Base-by-base conservation (phyloP, 202 grass and related monocot species). In the Brachypodium distachyon region DNA sequence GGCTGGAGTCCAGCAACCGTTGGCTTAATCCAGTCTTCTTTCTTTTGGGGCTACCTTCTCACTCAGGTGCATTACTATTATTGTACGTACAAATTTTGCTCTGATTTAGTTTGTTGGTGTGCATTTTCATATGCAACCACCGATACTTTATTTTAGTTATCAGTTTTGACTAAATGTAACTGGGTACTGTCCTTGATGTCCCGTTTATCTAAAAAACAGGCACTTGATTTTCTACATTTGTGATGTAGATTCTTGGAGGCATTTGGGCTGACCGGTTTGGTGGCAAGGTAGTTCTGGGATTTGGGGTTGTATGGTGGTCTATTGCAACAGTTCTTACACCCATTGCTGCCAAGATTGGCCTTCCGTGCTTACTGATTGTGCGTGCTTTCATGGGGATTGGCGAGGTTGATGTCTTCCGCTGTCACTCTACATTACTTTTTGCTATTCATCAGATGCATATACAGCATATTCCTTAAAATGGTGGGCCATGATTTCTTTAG, bases 331-430 rank as follows among this genome's bases (percentile, higher is more conserved):
- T 98, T 70, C 80, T 98, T 60, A 98, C 96, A 60, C 96, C 96
- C 61, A 3, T 98, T 59, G 96, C 96, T 84, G 96, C 91, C 56
- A 98, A 90, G 86, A 27, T 95, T 70, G 91, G 96, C 33, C 89
- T 98, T 73, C 96, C 96, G 9, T 98, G 32, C 85, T 80, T 98
- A 37, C 89, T 98, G 9, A 44, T 87, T 48, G 68, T 90, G 82
- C 91, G 96, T 67, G 96, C 96, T 90, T 95, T 98, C 80, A 98
- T 98, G 96, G 96, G 96, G 46, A 92, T 95, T 76, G 96, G 96
- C 66, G 96, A 98, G 96, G 96, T 98, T 29, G 4, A 41, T 89
- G 68, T 81, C 52, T 73, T 81, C 40, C 82, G 27, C 65, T 69
- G 14, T 77, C 39, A 67, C 73, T 68, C 67, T 75, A 48, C 22